Conservation (phyloP, 2,329 filamentous ascomycete genomes). For the Pseudogymnoascus sp. region DNA sequence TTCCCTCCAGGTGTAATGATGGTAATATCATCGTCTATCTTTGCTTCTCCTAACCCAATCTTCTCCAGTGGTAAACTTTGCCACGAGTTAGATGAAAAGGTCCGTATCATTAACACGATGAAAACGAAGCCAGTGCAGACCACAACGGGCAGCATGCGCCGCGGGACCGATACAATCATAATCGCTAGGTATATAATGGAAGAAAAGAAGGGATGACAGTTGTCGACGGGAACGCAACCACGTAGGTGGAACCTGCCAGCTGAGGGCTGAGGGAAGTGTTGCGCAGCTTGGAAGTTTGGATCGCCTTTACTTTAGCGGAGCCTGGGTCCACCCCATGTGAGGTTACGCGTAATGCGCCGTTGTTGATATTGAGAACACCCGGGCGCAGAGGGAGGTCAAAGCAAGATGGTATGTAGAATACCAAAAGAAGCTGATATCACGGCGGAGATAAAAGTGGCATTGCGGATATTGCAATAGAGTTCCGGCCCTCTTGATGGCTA, state of each 20-base stretch:
- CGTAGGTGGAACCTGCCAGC: background rate
- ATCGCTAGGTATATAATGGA: background rate
- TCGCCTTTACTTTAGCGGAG: conserved; percentile 5
- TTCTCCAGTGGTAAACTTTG: conserved; percentile 8
- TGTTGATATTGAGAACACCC: background rate
- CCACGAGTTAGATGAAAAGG: conserved; percentile 8
- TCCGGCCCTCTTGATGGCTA: background rate
- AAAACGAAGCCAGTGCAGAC: background rate
- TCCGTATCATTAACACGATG: background rate
- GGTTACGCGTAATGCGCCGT: conserved; percentile 1
- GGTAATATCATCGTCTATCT: background rate
- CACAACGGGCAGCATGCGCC: conserved; percentile 5
- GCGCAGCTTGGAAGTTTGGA: conserved; percentile 7
- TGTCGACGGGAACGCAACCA: background rate
- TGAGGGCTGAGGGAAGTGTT: background rate
- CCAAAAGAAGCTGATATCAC: background rate
- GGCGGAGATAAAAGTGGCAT: conserved; percentile 1
- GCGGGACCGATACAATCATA: background rate
- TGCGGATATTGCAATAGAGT: background rate
- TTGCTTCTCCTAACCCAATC: conserved; percentile 11
- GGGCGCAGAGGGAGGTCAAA: background rate
- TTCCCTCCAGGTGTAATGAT: conserved; percentile 4
- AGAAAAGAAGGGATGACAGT: background rate
- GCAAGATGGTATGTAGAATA: background rate
- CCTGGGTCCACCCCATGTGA: conserved; percentile 3